Base-by-base conservation (phyloP, 768 basidiomycete genomes). In the Suillus subalutaceus region DNA sequence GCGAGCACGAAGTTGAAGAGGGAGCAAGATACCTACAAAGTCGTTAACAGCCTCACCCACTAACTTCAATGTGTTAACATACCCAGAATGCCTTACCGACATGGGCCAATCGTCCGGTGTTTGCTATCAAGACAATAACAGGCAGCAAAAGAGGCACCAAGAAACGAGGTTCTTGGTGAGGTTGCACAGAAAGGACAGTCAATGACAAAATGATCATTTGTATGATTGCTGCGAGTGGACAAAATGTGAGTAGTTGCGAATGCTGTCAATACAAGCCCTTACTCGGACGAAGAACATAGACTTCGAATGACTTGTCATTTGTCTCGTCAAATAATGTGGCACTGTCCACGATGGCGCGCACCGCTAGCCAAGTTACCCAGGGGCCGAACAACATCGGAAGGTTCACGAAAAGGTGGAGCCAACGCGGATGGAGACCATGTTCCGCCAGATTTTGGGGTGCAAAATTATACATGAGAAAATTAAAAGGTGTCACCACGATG, bases 91-190 rank as follows among this genome's bases (percentile, higher is more conserved):
- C 10, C 43, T 57, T 73, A 1, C 78, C 72, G 4, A 70, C 71
- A n/a, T 68, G 68, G n/a, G 66, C 18, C 5, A 76, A 66, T 13
- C 69, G 63, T n/a, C 72, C 71, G 30, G 72, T 67, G 12, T 75
- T 77, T 20, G 69, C 66, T 10, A 69, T 70, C 7, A 81, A 65
- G 4, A 79, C 63, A 23, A 80, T 71, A 57, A 74, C 69, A 32
- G 76, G 78, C 16, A 77, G 72, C 37, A 82, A 65, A 23, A 82
- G 70, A 3, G 81, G 81, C 0, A 56, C 72, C 30, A 82, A 70
- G 62, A 82, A 81, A 37, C 81, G 77, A 0, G 78, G 76, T 67
- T 82, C 81, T 63, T 82, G 79, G 48, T 82, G 80, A 0, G 80
- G 79, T 40, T 79, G 77, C 43, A 72, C 55, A 2, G 79, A 81